Conservation (phyloP, 2,329 filamentous ascomycete species). For the Cordyceps farinosa region DNA sequence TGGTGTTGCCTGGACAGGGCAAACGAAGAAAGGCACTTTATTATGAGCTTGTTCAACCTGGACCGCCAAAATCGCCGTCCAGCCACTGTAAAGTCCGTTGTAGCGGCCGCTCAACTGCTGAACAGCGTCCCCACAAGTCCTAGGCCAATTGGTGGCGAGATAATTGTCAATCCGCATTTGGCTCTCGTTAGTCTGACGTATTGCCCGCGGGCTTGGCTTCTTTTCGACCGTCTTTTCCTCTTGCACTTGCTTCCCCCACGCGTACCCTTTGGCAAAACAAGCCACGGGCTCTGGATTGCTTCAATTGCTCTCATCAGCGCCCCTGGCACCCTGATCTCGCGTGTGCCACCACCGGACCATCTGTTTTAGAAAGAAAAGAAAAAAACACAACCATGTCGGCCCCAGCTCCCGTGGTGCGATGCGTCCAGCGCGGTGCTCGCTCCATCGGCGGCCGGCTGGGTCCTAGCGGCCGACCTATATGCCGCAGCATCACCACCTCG, state of each 20-base stretch:
- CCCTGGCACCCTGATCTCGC: background rate
- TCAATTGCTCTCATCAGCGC: constrained; percentile 11
- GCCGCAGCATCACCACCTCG: constrained; percentile 21
- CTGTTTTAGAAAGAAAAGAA: background rate
- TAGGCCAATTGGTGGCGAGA: constrained; percentile 18
- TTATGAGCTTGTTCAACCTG: background rate
- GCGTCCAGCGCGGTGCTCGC: constrained; percentile 37
- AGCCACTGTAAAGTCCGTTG: background rate
- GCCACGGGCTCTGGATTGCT: background rate
- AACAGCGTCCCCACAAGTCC: constrained; percentile 2
- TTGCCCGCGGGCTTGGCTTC: background rate
- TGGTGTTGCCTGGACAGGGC: background rate
- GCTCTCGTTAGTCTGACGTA: constrained; percentile 13
- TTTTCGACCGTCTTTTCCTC: background rate
- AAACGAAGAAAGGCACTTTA: background rate
- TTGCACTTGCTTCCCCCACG: constrained; percentile 27
- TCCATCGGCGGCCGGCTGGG: constrained; percentile 29
- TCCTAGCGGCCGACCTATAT: constrained; percentile 24
- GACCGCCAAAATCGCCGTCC: background rate
- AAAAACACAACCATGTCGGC: constrained; percentile 32
- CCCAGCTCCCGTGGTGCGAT: constrained; percentile 37
- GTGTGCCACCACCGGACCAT: background rate
- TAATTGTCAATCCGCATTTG: constrained; percentile 19
- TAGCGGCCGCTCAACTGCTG: background rate
- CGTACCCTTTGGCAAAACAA: background rate